Base-by-base conservation (phyloP, 2,329 filamentous ascomycete species). In the Colletotrichum gloeosporioides region DNA sequence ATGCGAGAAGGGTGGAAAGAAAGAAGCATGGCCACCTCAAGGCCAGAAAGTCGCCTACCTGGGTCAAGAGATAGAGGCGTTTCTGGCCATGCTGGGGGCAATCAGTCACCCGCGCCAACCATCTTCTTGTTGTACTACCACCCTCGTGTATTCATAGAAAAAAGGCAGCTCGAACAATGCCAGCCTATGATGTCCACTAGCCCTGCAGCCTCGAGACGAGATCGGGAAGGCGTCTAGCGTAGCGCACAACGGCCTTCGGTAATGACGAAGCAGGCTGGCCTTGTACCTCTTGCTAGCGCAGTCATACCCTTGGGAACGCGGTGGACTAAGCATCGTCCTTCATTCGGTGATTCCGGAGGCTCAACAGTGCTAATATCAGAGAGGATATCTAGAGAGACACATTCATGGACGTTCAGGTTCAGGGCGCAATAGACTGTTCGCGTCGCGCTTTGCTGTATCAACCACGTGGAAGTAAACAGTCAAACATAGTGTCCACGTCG, bases 11-110 rank as follows among this genome's bases (percentile, higher is more conserved):
- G 82, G 98, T 99, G 80, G 97, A 99, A 88, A 96, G 97, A 85
- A 99, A 99, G 93, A 99, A 99, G 92, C 92, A 95, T 73, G 98
- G 97, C 80, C 95, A 95, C 83, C 87, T 98, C 88, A 99, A 99
- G 91, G 96, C 97, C 75, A 95, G 97, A 87, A 99, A 99, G 93
- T 98, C 94, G 92, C 96, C 96, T 77, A 92, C 97, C 81, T 99
- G 98, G 97, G 96, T 99, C 90, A 99, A 98, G 92, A 88, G 91
- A 87, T 92, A 89, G 44, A 83, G 72, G 76, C 65, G 76, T 75
- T 64, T 79, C 74, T 36, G 15, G 18, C 57, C 27, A 57, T 25
- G 31, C 27, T 29, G 25, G 32, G 32, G 66, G 39, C 29, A 32
- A 55, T 29, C 27, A 53, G 15, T 25, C 29, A 16, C 57, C 25